Evolutionary conservation across 1,284 basidiomycete genomes (phyloP), one percentile per base, ranked within the genome.

Genomic region (Lentinula novae-zelandiae): DNA sequence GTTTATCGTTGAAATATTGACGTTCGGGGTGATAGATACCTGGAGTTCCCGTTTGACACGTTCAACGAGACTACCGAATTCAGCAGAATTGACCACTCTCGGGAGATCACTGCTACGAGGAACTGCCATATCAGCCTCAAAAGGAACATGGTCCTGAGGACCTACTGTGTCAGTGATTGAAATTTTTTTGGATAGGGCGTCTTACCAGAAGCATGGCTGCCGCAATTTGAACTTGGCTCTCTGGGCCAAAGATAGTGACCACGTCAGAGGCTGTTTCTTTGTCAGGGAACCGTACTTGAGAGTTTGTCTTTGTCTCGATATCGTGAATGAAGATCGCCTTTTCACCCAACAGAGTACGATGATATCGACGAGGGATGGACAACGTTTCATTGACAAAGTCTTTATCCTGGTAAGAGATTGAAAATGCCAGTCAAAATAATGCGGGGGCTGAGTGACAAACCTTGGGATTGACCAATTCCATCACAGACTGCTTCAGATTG

Each of bases 391-490:
- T 89, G 62, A 95, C 90, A 75, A 93, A 98, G 74, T 98, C 96
- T 79, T 96, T 97, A 73, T 98, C 96, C 92, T 95, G 42, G 57
- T 49, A 5, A 42, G 17, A 61, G 50, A 5, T 39, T 17, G 61
- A 53, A 40, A 65, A 66, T 51, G 64, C 39, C 3, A 8, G 13
- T 48, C 15, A 40, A 27, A 36, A 57, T 53, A 57, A 56, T 46
- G 59, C 50, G 53, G 22, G 42, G 8, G 53, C 53, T 17, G 66
- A 77, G 61, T 20, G 12, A 6, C 53, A 42, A 64, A 92, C 93
- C 87, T 98, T 98, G 33, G 95, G 94, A 72, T 92, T 94, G 46
- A 99, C 95, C 66, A 98, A 81, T 76, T 98, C 96, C 95, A 98
- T 97, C 59, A 99, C 95, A 34, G 93, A 91, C 71, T 93, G 90